phyloP scores from a whole-genome alignment of 768 basidiomycete species.

The Ramaria sp. region DNA sequence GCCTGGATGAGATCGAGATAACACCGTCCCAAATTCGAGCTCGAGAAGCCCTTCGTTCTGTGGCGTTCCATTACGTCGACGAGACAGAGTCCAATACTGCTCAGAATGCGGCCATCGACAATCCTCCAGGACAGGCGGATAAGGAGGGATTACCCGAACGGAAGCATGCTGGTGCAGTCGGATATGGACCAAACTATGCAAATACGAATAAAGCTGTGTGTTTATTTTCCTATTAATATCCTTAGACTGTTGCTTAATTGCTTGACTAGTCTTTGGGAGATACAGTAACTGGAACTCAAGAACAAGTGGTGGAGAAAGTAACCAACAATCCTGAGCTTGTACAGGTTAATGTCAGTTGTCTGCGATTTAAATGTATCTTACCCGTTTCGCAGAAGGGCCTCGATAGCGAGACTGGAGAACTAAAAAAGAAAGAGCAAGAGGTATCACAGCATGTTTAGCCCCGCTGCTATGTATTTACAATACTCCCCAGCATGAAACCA shows the following conservation, averaged over 20 bases:
- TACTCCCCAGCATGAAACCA: no score
- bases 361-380: background rate
- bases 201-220: slow-evolving; percentile 10
- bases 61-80: background rate
- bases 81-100: background rate
- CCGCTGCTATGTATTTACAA: no score
- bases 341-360: slow-evolving; percentile 6
- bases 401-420: slow-evolving; percentile 28
- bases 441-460: background rate
- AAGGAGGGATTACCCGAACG: slow-evolving; percentile 25
- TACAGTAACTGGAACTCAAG: slow-evolving; percentile 26
- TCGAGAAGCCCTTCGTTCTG: no score
- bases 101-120: background rate
- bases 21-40: no score
- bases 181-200: slow-evolving; percentile 17
- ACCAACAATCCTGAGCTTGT: slow-evolving; percentile 24
- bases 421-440: slow-evolving; percentile 23
- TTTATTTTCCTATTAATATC: background rate
- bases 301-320: slow-evolving; percentile 30
- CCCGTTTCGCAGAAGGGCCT: slow-evolving; percentile 21
- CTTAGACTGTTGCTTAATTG: slow-evolving; percentile 18
- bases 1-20: no score
- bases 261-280: slow-evolving; percentile 24
- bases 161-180: slow-evolving; percentile 30
- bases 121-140: slow-evolving; percentile 5